These are phyloP conservation scores for Bertia moriformis DNA, from an alignment of 2,329 filamentous ascomycete genomes.

Conservation along the genomic window DNA sequence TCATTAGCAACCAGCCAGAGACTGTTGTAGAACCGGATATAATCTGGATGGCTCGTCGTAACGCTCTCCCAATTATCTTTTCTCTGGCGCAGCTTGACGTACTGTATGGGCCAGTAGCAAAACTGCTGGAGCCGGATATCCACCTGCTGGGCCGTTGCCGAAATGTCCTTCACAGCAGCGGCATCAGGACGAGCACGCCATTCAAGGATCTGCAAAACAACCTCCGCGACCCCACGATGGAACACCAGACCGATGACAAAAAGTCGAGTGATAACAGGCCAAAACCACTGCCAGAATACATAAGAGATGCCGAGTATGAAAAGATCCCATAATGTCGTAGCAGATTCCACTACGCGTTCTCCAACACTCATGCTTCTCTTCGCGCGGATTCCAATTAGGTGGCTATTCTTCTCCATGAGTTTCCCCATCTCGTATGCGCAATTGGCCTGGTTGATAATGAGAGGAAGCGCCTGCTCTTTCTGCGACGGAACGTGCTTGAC, in stretches of 20 bases:
- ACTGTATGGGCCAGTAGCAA: conserved; percentile 97
- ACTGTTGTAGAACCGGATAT: conserved; percentile 98
- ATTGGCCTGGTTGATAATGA: conserved; percentile 85
- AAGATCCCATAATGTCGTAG: conserved; percentile 63
- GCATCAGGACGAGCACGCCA: conserved; percentile 68
- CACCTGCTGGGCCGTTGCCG: conserved; percentile 89
- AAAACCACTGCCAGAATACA: conserved; percentile 1
- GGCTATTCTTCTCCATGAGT: conserved; percentile 76
- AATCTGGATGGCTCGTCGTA: conserved; percentile 87
- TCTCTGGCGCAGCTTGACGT: conserved; percentile 74
- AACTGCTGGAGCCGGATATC: conserved; percentile 96
- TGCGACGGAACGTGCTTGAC: conserved; percentile 60
- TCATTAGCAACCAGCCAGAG: conserved; percentile 97
- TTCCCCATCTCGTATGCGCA: conserved; percentile 83
- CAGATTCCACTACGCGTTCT: conserved; percentile 85
- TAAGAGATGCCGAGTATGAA: conserved; percentile 59
- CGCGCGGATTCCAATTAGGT: conserved; percentile 65
- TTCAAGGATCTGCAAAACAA: conserved; percentile 65
- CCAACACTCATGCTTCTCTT: conserved; percentile 83
- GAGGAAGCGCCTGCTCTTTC: conserved; percentile 68
- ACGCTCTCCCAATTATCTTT: conserved; percentile 92
- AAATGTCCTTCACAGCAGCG: conserved; percentile 84
- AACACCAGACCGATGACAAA: conserved; percentile 70
- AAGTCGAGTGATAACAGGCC: conserved; percentile 51
- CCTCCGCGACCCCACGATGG: conserved; percentile 69